Evolutionary conservation across 768 basidiomycete genomes (phyloP), one percentile per base, ranked within the genome.

Genomic region (Mycena rebaudengoi): DNA sequence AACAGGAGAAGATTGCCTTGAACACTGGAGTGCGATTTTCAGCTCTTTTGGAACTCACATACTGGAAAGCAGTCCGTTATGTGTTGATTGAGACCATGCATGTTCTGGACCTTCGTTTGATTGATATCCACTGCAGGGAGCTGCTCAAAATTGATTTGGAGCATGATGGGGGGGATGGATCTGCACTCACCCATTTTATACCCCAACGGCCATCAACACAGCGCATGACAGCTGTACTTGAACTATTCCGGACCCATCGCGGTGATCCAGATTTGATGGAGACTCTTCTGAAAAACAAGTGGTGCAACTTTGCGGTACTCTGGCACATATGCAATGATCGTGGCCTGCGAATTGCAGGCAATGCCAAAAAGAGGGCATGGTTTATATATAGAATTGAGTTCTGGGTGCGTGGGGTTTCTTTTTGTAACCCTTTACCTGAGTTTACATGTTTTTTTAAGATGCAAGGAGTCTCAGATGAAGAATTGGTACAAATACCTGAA

Each of bases 1-100:
- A 69, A 23, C 71, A 66, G 23, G 53, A 70, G 3, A 48, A 43
- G 10, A 29, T 75, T 10, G 74, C 68, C 23, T 54, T 71, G 13
- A 48, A 53, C 2, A 56, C 67, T 44, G 75, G 76, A 1, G 50
- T 76, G n/a, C 67, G 77, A 7, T 78, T 70, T 67, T 73, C 76
- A 1, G 65, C 65, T 26, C 62, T 84, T 2, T 62, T 77, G 13
- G 52, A 73, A 0, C 73, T 84, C 2, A 74, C 75, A 1, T 84
- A 84, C 60, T 83, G 80, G 75, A 74, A 82, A 60, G 74, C 75
- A 0, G 68, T 71, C 3, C 50, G 57, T 3, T 76, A 66, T 45
- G 48, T 74, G 5, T 66, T 79, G 0, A 65, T 82, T 11, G 80
- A 84, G 50, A 57, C 76, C 2, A 82, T 83, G 81, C 83, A 84